Evolutionary conservation across 257 asterid genomes (phyloP), one percentile per base, ranked within the genome.

Genomic region (Cordia subcordata): DNA sequence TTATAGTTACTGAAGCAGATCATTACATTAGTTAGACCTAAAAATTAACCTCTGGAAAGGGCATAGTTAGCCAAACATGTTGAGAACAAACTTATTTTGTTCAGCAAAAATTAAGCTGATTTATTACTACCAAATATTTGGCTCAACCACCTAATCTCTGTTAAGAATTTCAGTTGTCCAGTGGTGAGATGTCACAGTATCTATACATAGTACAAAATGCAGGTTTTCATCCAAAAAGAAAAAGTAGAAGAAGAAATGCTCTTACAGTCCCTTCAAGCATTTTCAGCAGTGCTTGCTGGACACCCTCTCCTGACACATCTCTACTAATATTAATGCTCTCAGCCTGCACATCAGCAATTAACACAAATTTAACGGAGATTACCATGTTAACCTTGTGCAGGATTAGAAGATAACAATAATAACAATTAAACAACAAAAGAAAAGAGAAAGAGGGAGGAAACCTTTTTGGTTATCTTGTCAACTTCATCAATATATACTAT

Each of bases 181-280:
- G 3, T 27, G 35, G 35, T 3, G 6, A 27, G 6, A 27, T 27
- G 35, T 27, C 35, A 27, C 4, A 27, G 35, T 27, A 27, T 27
- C 35, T 27, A 27, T 3, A 27, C 35, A 27, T 6, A 1, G 35
- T 6, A 27, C 35, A 27, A 1, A 3, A 27, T 27, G 35, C 35
- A 27, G 35, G 35, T 27, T 27, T 27, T 27, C 35, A 42, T 8
- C 15, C 1, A 40, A 49, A 42, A 20, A 61, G 23, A 60, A 63
- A 39, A 42, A 5, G 17, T 60, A 47, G 46, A 46, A 5, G 57
- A 65, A 50, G 64, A 52, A 57, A 32, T 68, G 63, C 70, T 70
- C 96, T 83, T 76, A 93, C 99, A 55, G 97, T 93, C 52, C 99
- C 97, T 82, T 93, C 97, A 14, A 93, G 99, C 97, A 93, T 93